Conservation (phyloP, 768 basidiomycete species). For the Podaxis carcinomalis region DNA sequence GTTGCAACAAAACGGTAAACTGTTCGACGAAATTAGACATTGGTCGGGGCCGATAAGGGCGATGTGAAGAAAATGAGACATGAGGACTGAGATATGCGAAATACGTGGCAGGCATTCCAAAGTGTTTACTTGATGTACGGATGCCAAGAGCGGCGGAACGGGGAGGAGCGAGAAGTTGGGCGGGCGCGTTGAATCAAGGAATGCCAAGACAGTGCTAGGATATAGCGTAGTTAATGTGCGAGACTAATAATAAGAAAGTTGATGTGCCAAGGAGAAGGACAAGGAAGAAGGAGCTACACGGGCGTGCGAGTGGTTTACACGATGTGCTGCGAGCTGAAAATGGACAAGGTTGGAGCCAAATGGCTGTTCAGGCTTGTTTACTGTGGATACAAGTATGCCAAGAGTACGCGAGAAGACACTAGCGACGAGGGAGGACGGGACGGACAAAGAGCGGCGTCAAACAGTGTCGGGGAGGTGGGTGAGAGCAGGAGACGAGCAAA, state of each 20-base stretch:
- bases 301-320: slow-evolving; percentile 5
- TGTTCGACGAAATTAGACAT: not conserved
- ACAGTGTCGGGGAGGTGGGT: not conserved
- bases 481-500: not conserved
- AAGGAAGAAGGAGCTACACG: slow-evolving; percentile 3
- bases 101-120: not conserved
- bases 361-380: not conserved
- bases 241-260: slow-evolving; percentile 6
- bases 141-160: slow-evolving; percentile 3
- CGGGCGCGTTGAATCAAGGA: not conserved
- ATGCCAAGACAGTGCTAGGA: slow-evolving; percentile 8
- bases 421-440: not conserved
- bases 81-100: not conserved
- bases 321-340: slow-evolving; percentile 6
- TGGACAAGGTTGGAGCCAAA: not conserved
- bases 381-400: not conserved
- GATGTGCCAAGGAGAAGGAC: slow-evolving; percentile 1
- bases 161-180: not conserved
- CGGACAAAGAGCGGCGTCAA: not conserved
- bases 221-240: slow-evolving; percentile 1
- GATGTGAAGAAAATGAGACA: not conserved
- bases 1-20: not conserved
- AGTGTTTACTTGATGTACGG: not conserved
- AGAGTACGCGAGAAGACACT: not conserved
- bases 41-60: not conserved